These are phyloP conservation scores for Spergularia azorica DNA, from an alignment of 179 eudicot species.

Conservation along the genomic window DNA sequence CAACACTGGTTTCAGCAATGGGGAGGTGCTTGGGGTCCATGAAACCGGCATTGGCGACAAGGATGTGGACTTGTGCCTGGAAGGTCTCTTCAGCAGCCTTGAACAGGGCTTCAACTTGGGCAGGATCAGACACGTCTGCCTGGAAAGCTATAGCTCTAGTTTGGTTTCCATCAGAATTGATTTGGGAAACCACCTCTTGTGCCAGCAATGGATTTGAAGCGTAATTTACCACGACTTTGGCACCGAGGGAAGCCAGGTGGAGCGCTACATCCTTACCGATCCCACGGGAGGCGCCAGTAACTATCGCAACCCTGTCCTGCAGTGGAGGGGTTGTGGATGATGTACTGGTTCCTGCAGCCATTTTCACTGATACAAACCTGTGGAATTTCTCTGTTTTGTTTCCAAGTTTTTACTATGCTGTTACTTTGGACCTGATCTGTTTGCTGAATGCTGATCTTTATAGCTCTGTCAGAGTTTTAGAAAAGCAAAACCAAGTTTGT, in stretches of 20 bases:
- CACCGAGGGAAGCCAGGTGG: constrained; percentile 67
- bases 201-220: constrained; percentile 52
- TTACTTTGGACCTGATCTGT: no score
- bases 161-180: constrained; percentile 31
- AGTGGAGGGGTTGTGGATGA: constrained; percentile 35
- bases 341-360: constrained; percentile 33
- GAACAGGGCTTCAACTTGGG: constrained; percentile 52
- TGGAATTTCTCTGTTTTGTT: no score
- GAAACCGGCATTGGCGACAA: constrained; percentile 57
- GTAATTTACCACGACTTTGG: constrained; percentile 66
- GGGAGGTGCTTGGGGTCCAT: constrained; percentile 45
- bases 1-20: constrained; percentile 36
- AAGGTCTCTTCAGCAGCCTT: constrained; percentile 50
- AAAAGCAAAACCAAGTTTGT: no score
- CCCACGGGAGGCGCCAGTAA: constrained; percentile 80
- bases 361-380: not conserved
- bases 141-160: constrained; percentile 48
- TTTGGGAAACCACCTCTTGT: constrained; percentile 39
- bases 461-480: no score
- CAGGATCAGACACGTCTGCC: constrained; percentile 64
- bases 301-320: constrained; percentile 60
- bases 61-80: constrained; percentile 39
- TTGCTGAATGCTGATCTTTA: no score
- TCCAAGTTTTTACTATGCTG: no score
- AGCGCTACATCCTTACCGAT: constrained; percentile 70